Evolutionary conservation across 768 basidiomycete species (phyloP).

Genomic region (Bullera alba): DNA sequence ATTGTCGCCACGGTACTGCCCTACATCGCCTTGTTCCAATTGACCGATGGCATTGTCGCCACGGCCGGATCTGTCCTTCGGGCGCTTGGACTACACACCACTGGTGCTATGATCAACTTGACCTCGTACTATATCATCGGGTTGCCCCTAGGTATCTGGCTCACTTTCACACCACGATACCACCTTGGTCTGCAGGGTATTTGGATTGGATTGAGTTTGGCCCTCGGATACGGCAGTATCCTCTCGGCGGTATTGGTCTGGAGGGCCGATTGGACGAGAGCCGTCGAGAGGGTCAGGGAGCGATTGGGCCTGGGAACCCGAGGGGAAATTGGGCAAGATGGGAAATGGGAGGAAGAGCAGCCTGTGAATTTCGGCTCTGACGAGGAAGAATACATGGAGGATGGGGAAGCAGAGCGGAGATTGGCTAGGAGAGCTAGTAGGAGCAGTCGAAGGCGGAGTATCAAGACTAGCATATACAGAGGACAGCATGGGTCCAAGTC

Average conservation of each 20-base stretch:
- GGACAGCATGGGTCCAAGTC: too few relatives aligned
- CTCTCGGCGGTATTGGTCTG: slow-evolving; percentile 30
- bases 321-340: slow-evolving; percentile 32
- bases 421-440: too few relatives aligned
- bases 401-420: too few relatives aligned
- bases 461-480: too few relatives aligned
- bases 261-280: slow-evolving; percentile 34
- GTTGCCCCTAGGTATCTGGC: slow-evolving; percentile 68
- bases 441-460: too few relatives aligned
- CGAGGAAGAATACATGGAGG: too few relatives aligned
- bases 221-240: slow-evolving; percentile 29
- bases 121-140: slow-evolving; percentile 76
- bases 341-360: slow-evolving; percentile 21
- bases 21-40: slow-evolving; percentile 54
- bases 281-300: slow-evolving; percentile 36
- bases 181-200: slow-evolving; percentile 63
- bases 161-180: slow-evolving; percentile 58
- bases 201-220: slow-evolving; percentile 65
- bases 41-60: slow-evolving; percentile 66
- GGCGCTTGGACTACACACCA: slow-evolving; percentile 67
- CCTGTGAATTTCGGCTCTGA: too few relatives aligned
- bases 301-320: slow-evolving; percentile 25
- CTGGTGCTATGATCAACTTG: slow-evolving; percentile 72
- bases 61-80: slow-evolving; percentile 72
- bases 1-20: slow-evolving; percentile 67